Evolutionary conservation across 768 basidiomycete genomes (phyloP).

Genomic region (Dacryopinax spathularia): DNA sequence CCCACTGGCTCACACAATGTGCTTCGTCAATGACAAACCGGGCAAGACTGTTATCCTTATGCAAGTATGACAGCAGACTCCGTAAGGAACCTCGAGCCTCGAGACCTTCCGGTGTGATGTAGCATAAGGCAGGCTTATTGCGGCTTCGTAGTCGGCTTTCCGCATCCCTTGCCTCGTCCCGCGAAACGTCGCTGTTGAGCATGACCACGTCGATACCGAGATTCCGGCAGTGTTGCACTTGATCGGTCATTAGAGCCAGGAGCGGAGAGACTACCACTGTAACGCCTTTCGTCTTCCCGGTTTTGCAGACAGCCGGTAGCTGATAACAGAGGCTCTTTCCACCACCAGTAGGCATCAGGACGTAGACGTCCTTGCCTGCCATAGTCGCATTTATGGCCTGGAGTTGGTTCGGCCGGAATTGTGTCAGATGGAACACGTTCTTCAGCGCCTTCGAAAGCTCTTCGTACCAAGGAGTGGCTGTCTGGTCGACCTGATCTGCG

Average conservation of each 20-base stretch:
- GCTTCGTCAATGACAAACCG: slow-evolving; percentile 95
- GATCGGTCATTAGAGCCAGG: slow-evolving; percentile 77
- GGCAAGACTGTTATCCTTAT: slow-evolving; percentile 46
- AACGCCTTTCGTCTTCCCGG: slow-evolving; percentile 60
- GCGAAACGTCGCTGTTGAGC: slow-evolving; percentile 44
- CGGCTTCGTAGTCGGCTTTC: slow-evolving; percentile 32
- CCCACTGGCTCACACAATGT: slow-evolving; percentile 90
- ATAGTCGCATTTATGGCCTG: slow-evolving; percentile 72
- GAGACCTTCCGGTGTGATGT: slow-evolving; percentile 86
- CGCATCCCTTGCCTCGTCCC: slow-evolving; percentile 25
- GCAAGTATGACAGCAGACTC: slow-evolving; percentile 42
- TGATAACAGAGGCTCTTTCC: slow-evolving; percentile 83
- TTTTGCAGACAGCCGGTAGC: slow-evolving; percentile 70
- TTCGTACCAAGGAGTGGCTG: slow-evolving; percentile 22
- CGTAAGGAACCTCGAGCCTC: slow-evolving; percentile 44
- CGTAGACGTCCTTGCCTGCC: slow-evolving; percentile 73
- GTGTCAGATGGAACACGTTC: slow-evolving; percentile 44
- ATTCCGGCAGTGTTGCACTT: slow-evolving; percentile 50
- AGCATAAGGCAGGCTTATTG: slow-evolving; percentile 53
- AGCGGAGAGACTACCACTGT: slow-evolving; percentile 87
- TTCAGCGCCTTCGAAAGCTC: slow-evolving; percentile 45
- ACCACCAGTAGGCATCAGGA: slow-evolving; percentile 92
- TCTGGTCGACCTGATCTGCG: not conserved
- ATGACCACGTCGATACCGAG: slow-evolving; percentile 57
- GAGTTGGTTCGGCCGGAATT: slow-evolving; percentile 73